Evolutionary conservation across 129 eudicot genomes (phyloP).

Genomic region (Arctium minus): DNA sequence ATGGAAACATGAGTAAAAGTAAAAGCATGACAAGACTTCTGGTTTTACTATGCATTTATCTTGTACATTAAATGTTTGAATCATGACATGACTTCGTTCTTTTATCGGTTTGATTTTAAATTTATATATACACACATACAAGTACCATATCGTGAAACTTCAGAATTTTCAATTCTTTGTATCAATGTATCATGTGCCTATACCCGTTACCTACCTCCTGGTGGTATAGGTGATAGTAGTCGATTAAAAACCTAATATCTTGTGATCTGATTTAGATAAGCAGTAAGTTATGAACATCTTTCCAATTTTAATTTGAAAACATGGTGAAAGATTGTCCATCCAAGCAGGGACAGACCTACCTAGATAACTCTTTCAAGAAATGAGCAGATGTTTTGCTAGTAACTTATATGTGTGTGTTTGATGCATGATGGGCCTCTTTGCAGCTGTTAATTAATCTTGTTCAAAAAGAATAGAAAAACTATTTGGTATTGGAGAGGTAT

Average conservation of each 20-base stretch:
- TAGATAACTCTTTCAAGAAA: neutral
- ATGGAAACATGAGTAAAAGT: neutral
- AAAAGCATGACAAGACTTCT: neutral
- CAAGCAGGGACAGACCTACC: neutral
- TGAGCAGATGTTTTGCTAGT: neutral
- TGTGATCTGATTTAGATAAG: neutral
- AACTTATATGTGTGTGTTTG: constrained; percentile 5
- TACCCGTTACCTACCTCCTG: neutral
- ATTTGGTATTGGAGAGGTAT: constrained; percentile 14
- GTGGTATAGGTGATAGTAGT: neutral
- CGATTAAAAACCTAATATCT: neutral
- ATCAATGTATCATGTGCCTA: neutral
- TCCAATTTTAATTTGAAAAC: neutral
- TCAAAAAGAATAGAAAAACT: neutral
- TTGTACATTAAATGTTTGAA: neutral
- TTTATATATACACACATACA: neutral
- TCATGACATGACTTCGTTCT: neutral
- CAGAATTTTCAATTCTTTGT: neutral
- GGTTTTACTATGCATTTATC: neutral
- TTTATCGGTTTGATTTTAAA: neutral
- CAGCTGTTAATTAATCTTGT: constrained; percentile 12
- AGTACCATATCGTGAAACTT: neutral
- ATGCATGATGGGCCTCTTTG: constrained; percentile 3
- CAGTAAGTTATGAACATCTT: neutral
- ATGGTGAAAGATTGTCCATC: neutral